Conservation (phyloP, 169 alveolate genomes). For the Plasmodium vinckei region DNA sequence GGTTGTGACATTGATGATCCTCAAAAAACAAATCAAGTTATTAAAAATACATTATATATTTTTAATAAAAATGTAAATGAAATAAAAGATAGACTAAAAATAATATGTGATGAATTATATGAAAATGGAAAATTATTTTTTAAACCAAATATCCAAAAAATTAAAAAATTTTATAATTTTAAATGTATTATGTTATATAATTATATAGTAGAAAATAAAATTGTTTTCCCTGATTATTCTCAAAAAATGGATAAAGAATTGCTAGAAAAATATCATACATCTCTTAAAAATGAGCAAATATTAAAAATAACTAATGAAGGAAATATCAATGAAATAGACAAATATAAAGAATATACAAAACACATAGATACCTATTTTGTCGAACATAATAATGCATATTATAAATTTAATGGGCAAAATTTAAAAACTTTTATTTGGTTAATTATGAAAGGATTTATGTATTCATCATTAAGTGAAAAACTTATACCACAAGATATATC, state of each 20-base stretch:
- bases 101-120: conserved; percentile 38
- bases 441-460: conserved; percentile 72
- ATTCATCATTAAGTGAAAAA: conserved; percentile 24
- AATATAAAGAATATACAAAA: conserved; percentile 46
- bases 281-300: neutral
- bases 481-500: conserved; percentile 31
- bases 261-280: conserved; percentile 33
- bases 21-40: conserved; percentile 13
- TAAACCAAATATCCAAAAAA: conserved; percentile 53
- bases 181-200: conserved; percentile 63
- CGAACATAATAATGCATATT: conserved; percentile 56
- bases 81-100: conserved; percentile 54
- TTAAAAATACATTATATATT: conserved; percentile 36
- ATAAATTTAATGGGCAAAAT: conserved; percentile 29
- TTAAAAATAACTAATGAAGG: neutral
- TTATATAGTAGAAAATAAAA: conserved; percentile 55
- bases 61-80: conserved; percentile 46
- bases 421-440: conserved; percentile 65
- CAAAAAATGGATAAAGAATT: conserved; percentile 37
- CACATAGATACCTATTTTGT: conserved; percentile 25
- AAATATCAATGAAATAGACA: conserved; percentile 30
- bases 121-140: conserved; percentile 27
- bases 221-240: conserved; percentile 50
- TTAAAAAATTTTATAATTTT: conserved; percentile 56
- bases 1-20: neutral